These are phyloP conservation scores for Croton laevigatus DNA, from an alignment of 441 rosid species.

Conservation along the genomic window DNA sequence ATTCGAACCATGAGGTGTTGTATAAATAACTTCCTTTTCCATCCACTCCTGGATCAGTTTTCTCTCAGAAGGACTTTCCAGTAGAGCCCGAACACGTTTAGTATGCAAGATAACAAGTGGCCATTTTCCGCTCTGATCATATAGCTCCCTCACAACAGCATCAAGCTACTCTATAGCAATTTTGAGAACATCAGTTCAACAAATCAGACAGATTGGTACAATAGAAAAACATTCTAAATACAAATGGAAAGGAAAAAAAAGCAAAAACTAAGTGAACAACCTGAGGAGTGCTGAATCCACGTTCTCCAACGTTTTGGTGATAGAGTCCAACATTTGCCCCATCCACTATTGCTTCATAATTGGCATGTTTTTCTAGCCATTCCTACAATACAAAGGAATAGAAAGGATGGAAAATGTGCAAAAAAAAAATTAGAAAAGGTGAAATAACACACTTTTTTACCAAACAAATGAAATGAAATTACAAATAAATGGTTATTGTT, in stretches of 20 bases:
- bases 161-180: conserved; percentile 76
- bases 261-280: conserved; percentile 37
- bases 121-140: conserved; percentile 47
- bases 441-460: background rate
- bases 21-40: conserved; percentile 50
- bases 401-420: background rate
- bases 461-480: background rate
- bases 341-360: conserved; percentile 69
- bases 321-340: conserved; percentile 91
- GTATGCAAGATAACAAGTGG: conserved; percentile 71
- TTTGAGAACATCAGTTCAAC: conserved; percentile 18
- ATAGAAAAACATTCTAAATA: conserved; percentile 5
- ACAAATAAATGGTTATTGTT: background rate
- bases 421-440: background rate
- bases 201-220: conserved; percentile 16
- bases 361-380: conserved; percentile 66
- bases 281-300: conserved; percentile 75
- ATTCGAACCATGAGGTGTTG: conserved; percentile 83
- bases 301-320: conserved; percentile 82
- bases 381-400: conserved; percentile 31
- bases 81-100: conserved; percentile 55
- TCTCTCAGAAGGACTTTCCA: conserved; percentile 48
- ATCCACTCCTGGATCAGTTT: conserved; percentile 64
- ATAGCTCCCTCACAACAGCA: conserved; percentile 59
- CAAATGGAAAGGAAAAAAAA: background rate